Conservation (phyloP, 2,329 filamentous ascomycete genomes). For the Trichoderma sp. region DNA sequence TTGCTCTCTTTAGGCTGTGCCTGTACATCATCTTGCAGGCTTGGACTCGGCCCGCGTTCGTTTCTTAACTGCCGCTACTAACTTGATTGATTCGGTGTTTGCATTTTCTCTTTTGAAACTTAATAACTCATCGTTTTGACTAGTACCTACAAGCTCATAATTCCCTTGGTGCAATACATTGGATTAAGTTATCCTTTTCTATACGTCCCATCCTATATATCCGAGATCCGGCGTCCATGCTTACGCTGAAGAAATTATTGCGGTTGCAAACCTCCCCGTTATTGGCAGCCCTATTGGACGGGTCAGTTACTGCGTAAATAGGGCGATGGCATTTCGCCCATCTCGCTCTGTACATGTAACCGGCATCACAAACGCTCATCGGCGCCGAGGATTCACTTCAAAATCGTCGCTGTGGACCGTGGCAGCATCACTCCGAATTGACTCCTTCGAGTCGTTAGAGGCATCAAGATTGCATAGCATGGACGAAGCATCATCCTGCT, state of each 20-base stretch:
- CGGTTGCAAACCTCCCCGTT: not conserved
- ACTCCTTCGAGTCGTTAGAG: slow-evolving; percentile 26
- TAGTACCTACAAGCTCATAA: not conserved
- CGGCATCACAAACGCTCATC: not conserved
- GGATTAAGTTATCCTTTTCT: not conserved
- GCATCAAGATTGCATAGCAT: not conserved
- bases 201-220: not conserved
- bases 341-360: not conserved
- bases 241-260: not conserved
- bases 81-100: not conserved
- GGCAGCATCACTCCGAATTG: slow-evolving; percentile 36
- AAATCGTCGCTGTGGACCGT: slow-evolving; percentile 44
- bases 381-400: slow-evolving; percentile 23
- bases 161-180: not conserved
- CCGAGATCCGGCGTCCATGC: not conserved
- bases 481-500: not conserved
- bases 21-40: not conserved
- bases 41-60: not conserved
- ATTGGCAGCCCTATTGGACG: not conserved
- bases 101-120: not conserved
- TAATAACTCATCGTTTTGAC: not conserved
- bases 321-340: not conserved
- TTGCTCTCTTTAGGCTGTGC: not conserved
- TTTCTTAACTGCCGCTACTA: not conserved
- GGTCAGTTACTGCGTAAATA: not conserved